phyloP scores from a whole-genome alignment of 768 basidiomycete genomes.

The Boletus pseudopeckii region DNA sequence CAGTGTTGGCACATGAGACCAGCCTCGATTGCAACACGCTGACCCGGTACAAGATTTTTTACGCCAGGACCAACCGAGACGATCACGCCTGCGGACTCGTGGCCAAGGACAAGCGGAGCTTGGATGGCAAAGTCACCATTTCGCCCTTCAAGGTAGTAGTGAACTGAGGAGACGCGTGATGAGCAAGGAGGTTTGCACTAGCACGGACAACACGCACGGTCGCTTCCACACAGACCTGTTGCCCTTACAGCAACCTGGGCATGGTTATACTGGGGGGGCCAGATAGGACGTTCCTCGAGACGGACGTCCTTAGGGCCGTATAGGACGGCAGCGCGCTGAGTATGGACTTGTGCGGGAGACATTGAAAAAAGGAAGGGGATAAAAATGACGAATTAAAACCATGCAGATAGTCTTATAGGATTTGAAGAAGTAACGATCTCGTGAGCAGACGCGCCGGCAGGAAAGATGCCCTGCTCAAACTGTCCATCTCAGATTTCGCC shows the following conservation, averaged over 20 bases:
- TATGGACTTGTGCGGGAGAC: constrained; percentile 48
- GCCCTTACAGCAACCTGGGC: constrained; percentile 77
- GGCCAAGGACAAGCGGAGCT: constrained; percentile 86
- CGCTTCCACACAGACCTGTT: constrained; percentile 90
- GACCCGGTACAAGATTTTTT: constrained; percentile 61
- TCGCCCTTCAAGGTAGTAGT: constrained; percentile 85
- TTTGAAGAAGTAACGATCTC: constrained; percentile 31
- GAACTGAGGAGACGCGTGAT: constrained; percentile 48
- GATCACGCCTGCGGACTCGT: constrained; percentile 88
- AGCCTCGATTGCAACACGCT: constrained; percentile 91
- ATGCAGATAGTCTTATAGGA: constrained; percentile 34
- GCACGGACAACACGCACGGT: constrained; percentile 46
- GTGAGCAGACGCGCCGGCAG: constrained; percentile 33
- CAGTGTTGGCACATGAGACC: constrained; percentile 85
- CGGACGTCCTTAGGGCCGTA: constrained; percentile 82
- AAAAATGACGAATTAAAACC: constrained; percentile 22
- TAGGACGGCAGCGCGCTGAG: constrained; percentile 75
- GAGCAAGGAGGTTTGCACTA: constrained; percentile 1
- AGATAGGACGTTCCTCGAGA: constrained; percentile 67
- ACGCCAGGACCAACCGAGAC: constrained; percentile 79
- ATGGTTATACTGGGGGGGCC: constrained; percentile 67
- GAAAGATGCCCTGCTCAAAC: constrained; percentile 24
- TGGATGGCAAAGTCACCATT: constrained; percentile 91
- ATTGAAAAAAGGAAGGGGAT: constrained; percentile 27
- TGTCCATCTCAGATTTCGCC: constrained; percentile 19